Evolutionary conservation across 2,329 filamentous ascomycete genomes (phyloP), one percentile per base, ranked within the genome.

Genomic region (Pyrenochaeta sp.): DNA sequence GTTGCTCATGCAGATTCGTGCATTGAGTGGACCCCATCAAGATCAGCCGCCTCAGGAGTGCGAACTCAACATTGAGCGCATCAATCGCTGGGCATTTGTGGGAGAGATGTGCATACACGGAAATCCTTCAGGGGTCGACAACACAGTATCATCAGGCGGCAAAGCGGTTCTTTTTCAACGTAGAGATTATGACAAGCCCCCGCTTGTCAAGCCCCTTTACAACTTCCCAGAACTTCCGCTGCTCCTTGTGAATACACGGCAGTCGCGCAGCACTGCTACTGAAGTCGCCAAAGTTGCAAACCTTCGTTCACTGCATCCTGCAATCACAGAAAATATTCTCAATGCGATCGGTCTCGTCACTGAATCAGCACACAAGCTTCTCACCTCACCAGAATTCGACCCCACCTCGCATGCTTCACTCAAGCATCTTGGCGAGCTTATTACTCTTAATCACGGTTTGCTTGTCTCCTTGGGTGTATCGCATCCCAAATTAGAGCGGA

Each of bases 51-150:
- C 87, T 0, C 88, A 92, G 49, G 95, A 99, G 78, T 91, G 91
- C n/a, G 87, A 90, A 54, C 78, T 92, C 37, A 94, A 99, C 73
- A 85, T 98, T 27, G 93, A 98, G 78, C 87, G 94, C 60, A 97
- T 99, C 78, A 99, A 99, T 76, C 86, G 90, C 57, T 99, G 96
- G 95, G 93, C 95, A 0, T 98, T 97, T 75, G 95, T 99, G 0
- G 90, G 90, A 20, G 95, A 99, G 75, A 90, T 98, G 87, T 95
- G 92, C 77, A 97, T 98, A 59, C 95, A 99, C 72, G 95, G 94
- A 32, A 98, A 96, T 70, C 95, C 95, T 0, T 97, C 92, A 0
- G 95, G 95, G 0, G 91, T 99, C 37, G 95, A 99, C 78, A 99
- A 99, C 76, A 99, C 95, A 2, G 94, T 99, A 23, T 85, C 94